Base-by-base conservation (phyloP, 2,329 filamentous ascomycete genomes). In the Ceratocystis cubensis region DNA sequence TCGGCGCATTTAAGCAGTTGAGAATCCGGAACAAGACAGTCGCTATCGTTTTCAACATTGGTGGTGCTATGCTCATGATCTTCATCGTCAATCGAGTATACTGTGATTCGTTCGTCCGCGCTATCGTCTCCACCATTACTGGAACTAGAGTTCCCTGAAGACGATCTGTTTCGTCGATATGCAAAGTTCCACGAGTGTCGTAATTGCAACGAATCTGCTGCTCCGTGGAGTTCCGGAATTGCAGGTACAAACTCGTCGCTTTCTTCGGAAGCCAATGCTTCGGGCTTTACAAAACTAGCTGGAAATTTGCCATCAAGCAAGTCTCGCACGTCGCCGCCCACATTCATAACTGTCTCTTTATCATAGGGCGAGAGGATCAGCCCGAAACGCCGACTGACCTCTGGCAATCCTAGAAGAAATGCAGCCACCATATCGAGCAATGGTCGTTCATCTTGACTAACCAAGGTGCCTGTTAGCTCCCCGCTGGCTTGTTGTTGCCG, bases 151-250 rank as follows among this genome's bases (percentile, higher is more conserved):
- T 41, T 15, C 10, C 13, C 7, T 6, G 44, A 25, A 4, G 61
- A 50, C 17, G 45, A 30, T 33, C 28, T 65, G 15, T 37, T 59
- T 28, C 25, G 48, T 4, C 10, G 48, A 41, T 45, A 28, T 25
- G 45, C 28, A 53, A 66, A 66, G 20, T 48, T 63, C 66, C 66
- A 68, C 28, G 44, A 30, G 53, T 66, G 41, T 41, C 66, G 61
- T 37, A 63, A 33, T 10, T 63, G 45, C 15, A 68, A 59, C 33
- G 22, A 22, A 17, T 66, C 66, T 41, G 66, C 63, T 5, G 45
- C 45, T 1, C 7, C 33, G n/a, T 57, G 46, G 10, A 59, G 13
- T 4, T 25, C n/a, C 13, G 66, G 66, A 15, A 65, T 57, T 8
- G 44, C 37, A n/a, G 66, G 66, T 30, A 68, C 44, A 44, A 63